Conservation (phyloP, 2,329 filamentous ascomycete species). For the Calonectria pseudoreteaudii region DNA sequence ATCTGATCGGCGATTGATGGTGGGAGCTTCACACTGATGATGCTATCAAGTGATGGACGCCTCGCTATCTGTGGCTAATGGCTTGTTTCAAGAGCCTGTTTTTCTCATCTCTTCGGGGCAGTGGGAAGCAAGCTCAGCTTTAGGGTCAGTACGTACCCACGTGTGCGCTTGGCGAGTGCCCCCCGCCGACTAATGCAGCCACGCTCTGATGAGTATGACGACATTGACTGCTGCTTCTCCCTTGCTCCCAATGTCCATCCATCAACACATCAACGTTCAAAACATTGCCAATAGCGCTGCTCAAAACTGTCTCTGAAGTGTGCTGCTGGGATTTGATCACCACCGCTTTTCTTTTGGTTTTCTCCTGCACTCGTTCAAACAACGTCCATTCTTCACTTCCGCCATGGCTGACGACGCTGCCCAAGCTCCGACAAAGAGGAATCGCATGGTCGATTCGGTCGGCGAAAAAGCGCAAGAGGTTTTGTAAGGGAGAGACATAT, state of each 20-base stretch:
- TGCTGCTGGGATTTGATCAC: not conserved
- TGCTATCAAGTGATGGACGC: not conserved
- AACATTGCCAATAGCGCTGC: not conserved
- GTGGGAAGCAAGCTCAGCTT: not conserved
- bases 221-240: slow-evolving; percentile 22
- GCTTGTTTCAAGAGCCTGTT: not conserved
- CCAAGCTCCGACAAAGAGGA: slow-evolving; percentile 40
- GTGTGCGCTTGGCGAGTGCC: not conserved
- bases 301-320: not conserved
- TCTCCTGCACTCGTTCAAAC: not conserved
- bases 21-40: not conserved
- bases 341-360: not conserved
- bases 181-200: slow-evolving; percentile 4
- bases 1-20: not conserved
- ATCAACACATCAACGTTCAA: not conserved
- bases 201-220: slow-evolving; percentile 17
- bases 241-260: not conserved
- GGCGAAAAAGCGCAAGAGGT: slow-evolving; percentile 62
- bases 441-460: slow-evolving; percentile 53
- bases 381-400: not conserved
- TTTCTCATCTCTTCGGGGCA: not conserved
- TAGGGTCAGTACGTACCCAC: slow-evolving; percentile 24
- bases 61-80: not conserved
- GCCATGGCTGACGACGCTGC: slow-evolving; percentile 21
- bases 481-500: slow-evolving; percentile 49